These are phyloP conservation scores for Melanomma pulvis-pyrius DNA, from an alignment of 495 filamentous ascomycete genomes.

Conservation along the genomic window DNA sequence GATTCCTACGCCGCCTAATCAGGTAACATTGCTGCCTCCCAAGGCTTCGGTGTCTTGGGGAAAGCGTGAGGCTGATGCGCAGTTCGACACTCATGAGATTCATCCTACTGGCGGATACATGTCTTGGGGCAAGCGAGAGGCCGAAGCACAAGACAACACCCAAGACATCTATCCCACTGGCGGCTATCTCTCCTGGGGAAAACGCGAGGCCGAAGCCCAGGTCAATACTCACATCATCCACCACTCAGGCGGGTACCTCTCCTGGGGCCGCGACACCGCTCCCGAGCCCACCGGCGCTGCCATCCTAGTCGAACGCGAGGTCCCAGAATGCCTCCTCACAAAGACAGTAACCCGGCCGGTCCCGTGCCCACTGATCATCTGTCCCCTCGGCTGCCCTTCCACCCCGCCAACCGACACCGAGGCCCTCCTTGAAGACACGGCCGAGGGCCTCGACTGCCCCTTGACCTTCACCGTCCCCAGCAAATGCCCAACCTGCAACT, in stretches of 20 bases:
- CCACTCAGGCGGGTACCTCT: neutral
- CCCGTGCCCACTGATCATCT: conserved; percentile 23
- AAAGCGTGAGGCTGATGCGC: conserved; percentile 19
- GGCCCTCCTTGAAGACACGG: neutral
- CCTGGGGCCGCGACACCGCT: conserved; percentile 18
- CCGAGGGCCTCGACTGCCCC: conserved; percentile 12
- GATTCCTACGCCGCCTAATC: conserved; percentile 6
- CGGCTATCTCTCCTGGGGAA: conserved; percentile 15
- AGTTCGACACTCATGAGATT: neutral
- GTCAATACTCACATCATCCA: neutral
- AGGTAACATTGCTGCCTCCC: neutral
- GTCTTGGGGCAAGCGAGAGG: conserved; percentile 24
- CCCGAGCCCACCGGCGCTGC: conserved; percentile 20
- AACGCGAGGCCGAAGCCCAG: conserved; percentile 18
- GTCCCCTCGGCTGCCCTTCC: neutral
- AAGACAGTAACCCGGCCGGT: conserved; percentile 5
- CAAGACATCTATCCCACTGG: neutral
- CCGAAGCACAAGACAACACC: conserved; percentile 12
- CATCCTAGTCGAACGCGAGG: conserved; percentile 1
- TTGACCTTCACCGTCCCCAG: conserved; percentile 8
- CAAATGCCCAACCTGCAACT: conserved; percentile 20
- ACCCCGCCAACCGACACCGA: neutral
- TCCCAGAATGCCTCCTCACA: conserved; percentile 2
- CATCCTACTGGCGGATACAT: neutral
- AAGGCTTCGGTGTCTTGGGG: conserved; percentile 1